A percentile compares a stretch with the other conserved stretches of the same genome.
These are phyloP conservation scores for Groenewaldozyma sp. DNA, from an alignment of 1,139 yeast genomes.

Conservation along the genomic window DNA sequence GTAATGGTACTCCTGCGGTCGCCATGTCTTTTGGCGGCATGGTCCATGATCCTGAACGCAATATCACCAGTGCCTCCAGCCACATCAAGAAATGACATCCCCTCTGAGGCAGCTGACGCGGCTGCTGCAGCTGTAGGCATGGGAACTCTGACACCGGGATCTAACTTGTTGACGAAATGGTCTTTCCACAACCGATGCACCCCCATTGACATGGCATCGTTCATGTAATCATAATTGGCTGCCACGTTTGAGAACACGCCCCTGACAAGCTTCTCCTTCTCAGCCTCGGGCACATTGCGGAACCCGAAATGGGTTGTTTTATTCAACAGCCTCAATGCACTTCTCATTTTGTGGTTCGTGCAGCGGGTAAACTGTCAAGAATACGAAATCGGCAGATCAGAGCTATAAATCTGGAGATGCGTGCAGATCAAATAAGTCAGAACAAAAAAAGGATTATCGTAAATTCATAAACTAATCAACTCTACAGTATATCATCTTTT, in stretches of 20 bases:
- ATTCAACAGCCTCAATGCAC: constrained; percentile 1
- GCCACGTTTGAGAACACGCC: constrained; percentile 94
- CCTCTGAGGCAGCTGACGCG: constrained; percentile 43
- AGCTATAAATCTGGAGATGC: not conserved
- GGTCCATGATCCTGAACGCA: constrained; percentile 89
- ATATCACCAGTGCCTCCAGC: constrained; percentile 99
- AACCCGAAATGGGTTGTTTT: constrained; percentile 87
- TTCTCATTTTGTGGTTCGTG: too few species aligned
- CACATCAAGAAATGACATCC: constrained; percentile 81
- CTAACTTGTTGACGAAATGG: constrained; percentile 77
- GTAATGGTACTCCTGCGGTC: constrained; percentile 78
- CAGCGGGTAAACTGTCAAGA: too few species aligned
- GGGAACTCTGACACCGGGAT: constrained; percentile 72
- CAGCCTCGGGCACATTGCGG: constrained; percentile 67
- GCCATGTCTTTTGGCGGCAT: constrained; percentile 70
- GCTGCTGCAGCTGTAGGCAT: constrained; percentile 16
- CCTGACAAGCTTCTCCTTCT: constrained; percentile 76
- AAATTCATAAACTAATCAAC: not conserved
- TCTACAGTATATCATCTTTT: constrained; percentile 7
- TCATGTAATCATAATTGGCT: constrained; percentile 88
- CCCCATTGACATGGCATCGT: constrained; percentile 96
- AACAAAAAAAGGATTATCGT: not conserved
- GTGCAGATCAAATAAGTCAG: not conserved
- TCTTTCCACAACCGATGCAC: constrained; percentile 92
- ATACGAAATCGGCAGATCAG: too few species aligned